Percentiles rank a stretch among this genome's conserved stretches.
Conservation (phyloP, 2,329 filamentous ascomycete genomes). For the Zasmidium cellare region DNA sequence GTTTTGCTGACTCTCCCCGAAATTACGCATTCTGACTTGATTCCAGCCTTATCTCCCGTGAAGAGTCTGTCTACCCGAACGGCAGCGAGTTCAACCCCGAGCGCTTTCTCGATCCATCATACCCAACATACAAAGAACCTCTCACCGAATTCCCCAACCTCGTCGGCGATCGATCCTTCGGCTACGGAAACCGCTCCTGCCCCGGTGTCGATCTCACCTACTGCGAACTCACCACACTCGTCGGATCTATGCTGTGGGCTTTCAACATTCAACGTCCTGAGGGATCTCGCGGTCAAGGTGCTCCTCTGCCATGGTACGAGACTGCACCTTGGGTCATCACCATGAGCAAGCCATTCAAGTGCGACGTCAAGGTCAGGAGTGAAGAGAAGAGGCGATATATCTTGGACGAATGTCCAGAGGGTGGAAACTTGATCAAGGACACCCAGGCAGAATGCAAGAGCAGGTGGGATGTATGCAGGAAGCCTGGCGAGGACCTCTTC, state of each 20-base stretch:
- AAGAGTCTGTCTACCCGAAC: conserved; percentile 31
- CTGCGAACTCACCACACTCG: conserved; percentile 32
- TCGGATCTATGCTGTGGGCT: conserved; percentile 33
- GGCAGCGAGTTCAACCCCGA: conserved; percentile 35
- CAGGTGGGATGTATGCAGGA: conserved; percentile 24
- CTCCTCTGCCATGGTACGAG: conserved; percentile 35
- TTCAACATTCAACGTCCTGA: conserved; percentile 32
- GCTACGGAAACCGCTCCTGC: conserved; percentile 37
- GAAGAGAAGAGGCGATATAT: conserved; percentile 34
- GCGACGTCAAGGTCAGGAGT: conserved; percentile 29
- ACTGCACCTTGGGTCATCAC: conserved; percentile 37
- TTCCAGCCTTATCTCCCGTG: conserved; percentile 33
- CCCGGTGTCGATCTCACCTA: conserved; percentile 36
- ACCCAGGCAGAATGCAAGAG: conserved; percentile 20
- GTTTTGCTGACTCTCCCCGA: neutral
- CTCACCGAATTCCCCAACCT: conserved; percentile 38
- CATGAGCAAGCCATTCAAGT: conserved; percentile 35
- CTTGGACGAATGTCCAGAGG: conserved; percentile 26
- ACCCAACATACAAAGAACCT: conserved; percentile 38
- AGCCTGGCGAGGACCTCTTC: conserved; percentile 22
- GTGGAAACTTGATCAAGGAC: conserved; percentile 27
- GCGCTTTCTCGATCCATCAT: conserved; percentile 35
- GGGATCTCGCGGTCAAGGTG: conserved; percentile 23
- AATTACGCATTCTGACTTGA: neutral
- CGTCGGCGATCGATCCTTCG: conserved; percentile 33